Base-by-base conservation (phyloP, 2,329 filamentous ascomycete genomes). In the Cladosporium sp. region DNA sequence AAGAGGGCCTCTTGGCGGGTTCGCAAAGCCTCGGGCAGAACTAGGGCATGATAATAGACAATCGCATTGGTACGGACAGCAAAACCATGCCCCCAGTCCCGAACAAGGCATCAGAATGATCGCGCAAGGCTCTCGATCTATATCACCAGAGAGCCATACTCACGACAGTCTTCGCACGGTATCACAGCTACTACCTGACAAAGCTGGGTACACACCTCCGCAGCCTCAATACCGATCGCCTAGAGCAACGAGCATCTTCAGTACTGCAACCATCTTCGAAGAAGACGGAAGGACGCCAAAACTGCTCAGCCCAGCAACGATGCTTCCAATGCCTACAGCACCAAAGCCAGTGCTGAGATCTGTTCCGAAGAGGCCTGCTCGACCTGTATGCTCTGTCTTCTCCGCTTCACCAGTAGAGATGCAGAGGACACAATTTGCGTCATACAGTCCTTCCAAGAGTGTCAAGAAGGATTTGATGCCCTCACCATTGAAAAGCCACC, bases 131-230 rank as follows among this genome's bases (percentile, higher is more conserved):
- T 16, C 18, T 42, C 41, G 38, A 38, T 40, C 52, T 8, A 41
- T 40, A 16, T 55, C 54, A 15, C 59, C 55, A 20, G 54, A 55
- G 12, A 62, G 58, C 35, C 48, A 51, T 18, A 63, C 61, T 42
- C 51, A 53, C 20, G 53, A 54, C 25, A 64, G 57, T 45, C 56
- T 53, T 27, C 50, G 58, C 16, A 64, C 62, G 2, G 32, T 60
- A 7, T 66, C 65, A 3, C 61, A 61, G 45, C 51, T 66, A 3
- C 52, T 67, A n/a, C 65, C 64, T 3, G 63, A 64, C 6, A 64
- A 58, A 47, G 63, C 62, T 12, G 51, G 51, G 2, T 42, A 51
- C 16, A 53, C 47, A 15, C 54, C 52, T 18, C 55, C 49, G 16
- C 45, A 48, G 36, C 45, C 45, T 20, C 45, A 30, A 8, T 48